Conservation (phyloP, 2,329 filamentous ascomycete species). For the Gyromitra esculenta region DNA sequence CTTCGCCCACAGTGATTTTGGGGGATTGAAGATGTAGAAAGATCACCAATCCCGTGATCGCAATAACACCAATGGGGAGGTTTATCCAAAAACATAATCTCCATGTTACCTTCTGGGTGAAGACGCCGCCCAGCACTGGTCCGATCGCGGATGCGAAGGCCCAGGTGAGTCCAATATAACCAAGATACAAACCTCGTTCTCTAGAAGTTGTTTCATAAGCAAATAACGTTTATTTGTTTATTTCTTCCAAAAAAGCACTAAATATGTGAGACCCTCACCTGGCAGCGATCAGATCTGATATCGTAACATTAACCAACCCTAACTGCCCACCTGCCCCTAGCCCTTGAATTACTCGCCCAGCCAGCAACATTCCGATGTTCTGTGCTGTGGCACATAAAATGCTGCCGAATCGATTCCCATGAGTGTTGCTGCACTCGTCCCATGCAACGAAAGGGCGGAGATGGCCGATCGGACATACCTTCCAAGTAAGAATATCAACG, state of each 20-base stretch:
- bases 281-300: constrained; percentile 63
- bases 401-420: constrained; percentile 64
- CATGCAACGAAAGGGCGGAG: constrained; percentile 8
- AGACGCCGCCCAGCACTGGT: constrained; percentile 73
- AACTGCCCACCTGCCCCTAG: constrained; percentile 68
- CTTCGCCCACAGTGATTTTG: constrained; percentile 69
- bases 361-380: constrained; percentile 67
- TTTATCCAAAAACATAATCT: constrained; percentile 78
- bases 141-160: constrained; percentile 73
- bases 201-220: constrained; percentile 38
- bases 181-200: constrained; percentile 58
- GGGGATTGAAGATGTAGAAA: constrained; percentile 75
- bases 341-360: constrained; percentile 68
- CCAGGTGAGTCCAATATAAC: constrained; percentile 74
- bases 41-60: constrained; percentile 62
- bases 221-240: not conserved
- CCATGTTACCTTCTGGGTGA: constrained; percentile 71
- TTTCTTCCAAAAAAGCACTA: not conserved
- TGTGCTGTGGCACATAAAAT: constrained; percentile 66
- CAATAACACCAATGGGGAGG: constrained; percentile 61
- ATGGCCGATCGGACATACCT: constrained; percentile 41
- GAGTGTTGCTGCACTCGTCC: not conserved
- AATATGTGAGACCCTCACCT: constrained; percentile 38
- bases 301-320: constrained; percentile 70
- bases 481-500: constrained; percentile 70